Evolutionary conservation across 2,329 filamentous ascomycete genomes (phyloP).

Genomic region (Monosporascus sp.): DNA sequence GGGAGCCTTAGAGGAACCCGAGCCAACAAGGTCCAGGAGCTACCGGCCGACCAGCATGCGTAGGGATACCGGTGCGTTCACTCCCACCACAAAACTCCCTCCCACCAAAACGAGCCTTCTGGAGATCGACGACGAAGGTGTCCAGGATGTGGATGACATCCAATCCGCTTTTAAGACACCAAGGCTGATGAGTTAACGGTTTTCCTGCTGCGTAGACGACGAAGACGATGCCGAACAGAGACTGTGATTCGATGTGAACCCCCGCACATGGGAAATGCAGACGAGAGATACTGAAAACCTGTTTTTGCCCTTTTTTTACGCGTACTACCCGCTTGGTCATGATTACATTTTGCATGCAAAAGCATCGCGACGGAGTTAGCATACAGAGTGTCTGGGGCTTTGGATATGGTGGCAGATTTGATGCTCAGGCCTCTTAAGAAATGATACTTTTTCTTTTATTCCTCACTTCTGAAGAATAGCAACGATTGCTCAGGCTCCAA

Average conservation of each 20-base stretch:
- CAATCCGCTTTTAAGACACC: constrained; percentile 18
- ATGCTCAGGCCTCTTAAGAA: background rate
- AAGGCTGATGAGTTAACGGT: constrained; percentile 14
- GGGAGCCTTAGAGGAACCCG: constrained; percentile 6
- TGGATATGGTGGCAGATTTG: background rate
- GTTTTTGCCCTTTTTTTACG: constrained; percentile 6
- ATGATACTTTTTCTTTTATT: background rate
- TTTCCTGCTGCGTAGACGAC: constrained; percentile 5
- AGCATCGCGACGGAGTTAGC: constrained; percentile 22
- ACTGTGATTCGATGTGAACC: background rate
- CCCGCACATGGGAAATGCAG: background rate
- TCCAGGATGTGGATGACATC: constrained; percentile 24
- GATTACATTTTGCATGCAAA: constrained; percentile 11
- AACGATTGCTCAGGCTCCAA: background rate
- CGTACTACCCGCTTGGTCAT: constrained; percentile 2
- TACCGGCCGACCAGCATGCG: constrained; percentile 50
- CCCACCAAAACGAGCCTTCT: constrained; percentile 10
- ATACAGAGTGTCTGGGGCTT: constrained; percentile 5
- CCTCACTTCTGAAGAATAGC: background rate
- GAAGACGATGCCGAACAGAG: background rate
- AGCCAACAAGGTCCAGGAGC: constrained; percentile 38
- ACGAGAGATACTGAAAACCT: background rate
- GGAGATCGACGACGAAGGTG: constrained; percentile 25
- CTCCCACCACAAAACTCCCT: constrained; percentile 13
- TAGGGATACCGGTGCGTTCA: constrained; percentile 32